These are phyloP conservation scores for Sclerotinia trifoliorum DNA, from an alignment of 2,329 filamentous ascomycete species.

Conservation along the genomic window DNA sequence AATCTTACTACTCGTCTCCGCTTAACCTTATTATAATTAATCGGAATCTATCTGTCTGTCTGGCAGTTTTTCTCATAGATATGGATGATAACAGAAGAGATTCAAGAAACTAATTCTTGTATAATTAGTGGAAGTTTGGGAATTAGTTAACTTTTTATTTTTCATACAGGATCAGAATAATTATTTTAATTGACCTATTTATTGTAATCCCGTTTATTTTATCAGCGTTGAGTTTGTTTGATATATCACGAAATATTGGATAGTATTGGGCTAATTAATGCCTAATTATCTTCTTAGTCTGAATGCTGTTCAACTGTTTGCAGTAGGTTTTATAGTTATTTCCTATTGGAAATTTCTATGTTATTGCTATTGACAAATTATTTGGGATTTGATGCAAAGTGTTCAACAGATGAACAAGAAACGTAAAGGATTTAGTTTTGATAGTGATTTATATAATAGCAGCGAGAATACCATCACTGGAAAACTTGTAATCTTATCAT, in stretches of 20 bases:
- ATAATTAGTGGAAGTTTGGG: not conserved
- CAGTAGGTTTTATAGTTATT: conserved; percentile 8
- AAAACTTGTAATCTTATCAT: too few species aligned
- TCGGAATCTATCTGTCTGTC: conserved; percentile 10
- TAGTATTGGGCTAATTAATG: conserved; percentile 12
- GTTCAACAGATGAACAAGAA: too few species aligned
- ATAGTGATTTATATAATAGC: too few species aligned
- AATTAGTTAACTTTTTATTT: not conserved
- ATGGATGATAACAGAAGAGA: not conserved
- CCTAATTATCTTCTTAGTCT: conserved; percentile 3
- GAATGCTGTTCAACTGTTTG: conserved; percentile 8
- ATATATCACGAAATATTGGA: conserved; percentile 8
- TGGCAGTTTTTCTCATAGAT: conserved; percentile 9
- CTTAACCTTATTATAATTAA: not conserved
- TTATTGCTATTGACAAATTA: too few species aligned
- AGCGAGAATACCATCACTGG: too few species aligned
- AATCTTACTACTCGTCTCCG: not conserved
- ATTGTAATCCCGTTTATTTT: too few species aligned
- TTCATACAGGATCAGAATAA: conserved; percentile 12
- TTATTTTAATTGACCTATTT: too few species aligned
- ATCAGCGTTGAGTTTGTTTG: conserved; percentile 15
- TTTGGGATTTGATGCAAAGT: too few species aligned
- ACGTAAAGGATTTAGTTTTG: too few species aligned
- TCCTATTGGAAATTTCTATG: too few species aligned
- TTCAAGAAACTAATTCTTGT: not conserved